Evolutionary conservation across 1,284 basidiomycete species (phyloP).

Genomic region (Ganoderma meredithae): DNA sequence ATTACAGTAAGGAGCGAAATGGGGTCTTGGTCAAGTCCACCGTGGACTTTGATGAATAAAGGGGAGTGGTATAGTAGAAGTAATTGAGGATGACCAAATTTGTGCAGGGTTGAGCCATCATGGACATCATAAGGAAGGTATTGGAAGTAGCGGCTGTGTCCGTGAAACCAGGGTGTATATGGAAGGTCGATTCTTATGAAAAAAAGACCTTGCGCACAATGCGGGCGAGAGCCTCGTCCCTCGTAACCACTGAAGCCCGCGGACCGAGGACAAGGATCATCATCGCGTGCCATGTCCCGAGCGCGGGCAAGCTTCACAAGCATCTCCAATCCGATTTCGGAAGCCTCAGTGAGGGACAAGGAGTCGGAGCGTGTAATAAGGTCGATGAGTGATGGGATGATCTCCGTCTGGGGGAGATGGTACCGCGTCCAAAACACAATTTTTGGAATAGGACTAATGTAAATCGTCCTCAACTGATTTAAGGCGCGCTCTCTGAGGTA

Average conservation of each 20-base stretch:
- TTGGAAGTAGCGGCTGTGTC: not conserved
- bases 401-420: constrained; percentile 24
- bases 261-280: constrained; percentile 19
- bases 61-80: not conserved
- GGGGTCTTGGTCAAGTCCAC: too few relatives aligned
- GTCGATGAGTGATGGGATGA: constrained; percentile 24
- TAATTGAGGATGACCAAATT: not conserved
- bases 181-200: not conserved
- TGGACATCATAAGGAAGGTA: not conserved
- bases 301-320: constrained; percentile 26
- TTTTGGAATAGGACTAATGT: constrained; percentile 28
- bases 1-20: not conserved
- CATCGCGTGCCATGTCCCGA: constrained; percentile 20
- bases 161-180: not conserved
- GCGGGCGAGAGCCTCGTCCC: constrained; percentile 4
- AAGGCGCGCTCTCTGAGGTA: constrained; percentile 25
- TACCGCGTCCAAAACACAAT: constrained; percentile 30
- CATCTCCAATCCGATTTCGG: constrained; percentile 19
- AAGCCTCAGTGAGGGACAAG: constrained; percentile 23
- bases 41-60: not conserved
- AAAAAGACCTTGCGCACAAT: constrained; percentile 23
- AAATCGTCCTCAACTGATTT: constrained; percentile 14
- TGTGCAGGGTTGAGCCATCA: not conserved
- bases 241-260: constrained; percentile 7
- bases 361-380: constrained; percentile 26